Percentiles rank a stretch among this genome's conserved stretches.
phyloP scores from a whole-genome alignment of 1,284 basidiomycete species.

The Trichosporon sp. region DNA sequence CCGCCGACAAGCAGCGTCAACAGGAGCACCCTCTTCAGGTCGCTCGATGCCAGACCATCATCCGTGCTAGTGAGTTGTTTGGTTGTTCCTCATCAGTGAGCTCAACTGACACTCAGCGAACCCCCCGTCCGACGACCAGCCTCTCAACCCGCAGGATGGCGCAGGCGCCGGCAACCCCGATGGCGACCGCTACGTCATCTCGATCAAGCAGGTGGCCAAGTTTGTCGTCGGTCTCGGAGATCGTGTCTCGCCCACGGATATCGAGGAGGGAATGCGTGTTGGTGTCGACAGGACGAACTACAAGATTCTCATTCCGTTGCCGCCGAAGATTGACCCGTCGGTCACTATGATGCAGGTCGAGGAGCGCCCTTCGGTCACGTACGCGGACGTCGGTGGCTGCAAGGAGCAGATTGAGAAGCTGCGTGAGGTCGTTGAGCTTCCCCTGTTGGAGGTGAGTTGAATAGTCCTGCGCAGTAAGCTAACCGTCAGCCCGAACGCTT shows the following conservation, averaged over 20 bases:
- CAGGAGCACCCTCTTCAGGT: constrained; percentile 91
- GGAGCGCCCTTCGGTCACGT: constrained; percentile 97
- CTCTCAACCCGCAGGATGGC: constrained; percentile 46
- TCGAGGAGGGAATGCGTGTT: constrained; percentile 99
- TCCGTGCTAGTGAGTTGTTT: constrained; percentile 56
- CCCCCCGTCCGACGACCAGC: constrained; percentile 56
- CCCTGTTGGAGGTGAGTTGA: constrained; percentile 74
- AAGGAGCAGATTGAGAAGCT: constrained; percentile 99
- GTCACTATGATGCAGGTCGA: constrained; percentile 99
- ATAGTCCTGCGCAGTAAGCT: background rate
- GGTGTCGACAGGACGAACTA: constrained; percentile 77
- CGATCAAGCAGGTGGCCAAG: constrained; percentile 99
- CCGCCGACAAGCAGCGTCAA: constrained; percentile 74
- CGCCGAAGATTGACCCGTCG: constrained; percentile 97
- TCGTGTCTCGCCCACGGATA: constrained; percentile 92
- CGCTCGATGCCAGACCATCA: constrained; percentile 97
- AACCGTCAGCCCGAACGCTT: constrained; percentile 84
- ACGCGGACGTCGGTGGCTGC: constrained; percentile 96
- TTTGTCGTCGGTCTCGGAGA: constrained; percentile 97
- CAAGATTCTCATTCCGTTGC: constrained; percentile 99
- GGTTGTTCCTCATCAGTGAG: constrained; percentile 7
- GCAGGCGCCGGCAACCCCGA: constrained; percentile 55
- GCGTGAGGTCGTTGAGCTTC: constrained; percentile 95
- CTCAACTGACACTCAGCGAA: constrained; percentile 50
- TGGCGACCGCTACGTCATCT: constrained; percentile 98